Evolutionary conservation across 305 asterid species (phyloP), one percentile per base, ranked within the genome.

Genomic region (Petunia hybrid): DNA sequence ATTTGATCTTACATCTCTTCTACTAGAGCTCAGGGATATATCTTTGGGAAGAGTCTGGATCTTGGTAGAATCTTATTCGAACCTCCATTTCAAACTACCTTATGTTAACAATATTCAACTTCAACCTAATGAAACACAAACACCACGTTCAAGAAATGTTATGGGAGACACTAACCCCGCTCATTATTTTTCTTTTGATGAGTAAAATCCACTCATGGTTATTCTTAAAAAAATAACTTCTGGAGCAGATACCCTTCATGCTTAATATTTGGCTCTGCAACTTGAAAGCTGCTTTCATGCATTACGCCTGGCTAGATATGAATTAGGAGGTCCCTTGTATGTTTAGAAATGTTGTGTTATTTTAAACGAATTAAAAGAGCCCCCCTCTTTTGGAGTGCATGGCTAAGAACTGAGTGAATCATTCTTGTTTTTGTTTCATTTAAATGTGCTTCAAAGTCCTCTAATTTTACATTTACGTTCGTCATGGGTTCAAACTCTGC

Each of bases 11-110:
- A 12, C 70, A 38, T 64, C 8, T 64, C 70, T 10, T 64, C 45
- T 64, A 64, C 70, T 64, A 64, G 70, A 5, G 46, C 70, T 64
- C 70, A 38, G 43, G 12, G 70, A 64, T 38, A 46, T 65, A 46
- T 65, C 46, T 65, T 65, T 65, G 71, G 71, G 71, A 8, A 12
- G 22, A 12, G 22, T 65, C 46, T 65, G 31, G 45, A 65, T 65
- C 46, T 64, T 65, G 46, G 46, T 64, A 39, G 46, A 3, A 64
- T 64, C 38, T 46, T 65, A 39, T 46, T 12, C 71, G 2, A 64
- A 38, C 45, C 40, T 64, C 45, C 45, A 38, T 64, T 36, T 64
- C 7, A 64, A 64, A 64, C 71, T 64, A 39, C 9, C 39, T 64
- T 64, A 64, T 64, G 8, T 10, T 64, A 38, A 16, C 46, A 64